These are phyloP conservation scores for Royoungia palumana DNA, from an alignment of 768 basidiomycete genomes.

Conservation along the genomic window DNA sequence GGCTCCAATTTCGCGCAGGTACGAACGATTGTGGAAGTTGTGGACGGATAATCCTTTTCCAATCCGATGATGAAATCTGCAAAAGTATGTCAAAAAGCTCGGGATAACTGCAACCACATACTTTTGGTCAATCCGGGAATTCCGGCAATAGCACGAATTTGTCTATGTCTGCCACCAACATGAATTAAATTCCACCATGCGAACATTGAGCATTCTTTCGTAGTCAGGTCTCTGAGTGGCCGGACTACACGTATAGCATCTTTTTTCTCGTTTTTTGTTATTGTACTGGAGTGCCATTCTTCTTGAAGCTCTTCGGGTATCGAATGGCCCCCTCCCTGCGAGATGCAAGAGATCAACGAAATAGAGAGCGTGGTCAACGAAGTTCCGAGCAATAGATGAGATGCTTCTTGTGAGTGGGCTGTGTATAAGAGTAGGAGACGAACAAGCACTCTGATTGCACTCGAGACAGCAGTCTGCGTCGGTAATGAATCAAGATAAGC, in stretches of 20 bases:
- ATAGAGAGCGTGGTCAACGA: conserved; percentile 77
- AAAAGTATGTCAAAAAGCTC: neutral
- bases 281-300: conserved; percentile 50
- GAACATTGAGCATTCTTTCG: conserved; percentile 78
- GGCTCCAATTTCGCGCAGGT: conserved; percentile 78
- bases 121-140: conserved; percentile 70
- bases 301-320: conserved; percentile 69
- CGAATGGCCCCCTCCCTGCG: conserved; percentile 73
- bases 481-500: conserved; percentile 64
- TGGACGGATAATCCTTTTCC: conserved; percentile 82
- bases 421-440: conserved; percentile 71
- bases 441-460: conserved; percentile 54
- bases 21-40: conserved; percentile 77
- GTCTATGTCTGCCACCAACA: conserved; percentile 48
- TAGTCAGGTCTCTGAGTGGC: conserved; percentile 68
- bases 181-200: conserved; percentile 66
- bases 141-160: conserved; percentile 49
- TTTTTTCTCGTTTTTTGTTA: conserved; percentile 1
- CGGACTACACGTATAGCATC: conserved; percentile 50
- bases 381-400: conserved; percentile 76
- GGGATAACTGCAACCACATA: conserved; percentile 23
- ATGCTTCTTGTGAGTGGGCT: conserved; percentile 54
- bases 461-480: conserved; percentile 66
- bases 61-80: conserved; percentile 77
- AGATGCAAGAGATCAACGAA: conserved; percentile 66